These are phyloP conservation scores for Cadophora gregata DNA, from an alignment of 2,329 filamentous ascomycete species.

Conservation along the genomic window DNA sequence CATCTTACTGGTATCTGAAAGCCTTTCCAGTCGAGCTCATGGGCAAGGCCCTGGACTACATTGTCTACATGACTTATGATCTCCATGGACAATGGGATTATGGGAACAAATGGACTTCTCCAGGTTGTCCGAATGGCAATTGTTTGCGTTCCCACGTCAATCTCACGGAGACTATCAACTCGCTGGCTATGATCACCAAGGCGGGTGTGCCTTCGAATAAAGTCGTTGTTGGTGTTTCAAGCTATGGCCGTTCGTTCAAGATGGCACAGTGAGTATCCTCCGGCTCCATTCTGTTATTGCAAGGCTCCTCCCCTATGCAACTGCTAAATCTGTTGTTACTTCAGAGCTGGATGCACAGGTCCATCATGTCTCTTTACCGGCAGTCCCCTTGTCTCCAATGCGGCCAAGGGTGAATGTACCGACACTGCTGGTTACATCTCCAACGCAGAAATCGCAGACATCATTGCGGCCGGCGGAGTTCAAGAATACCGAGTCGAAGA, in stretches of 20 bases:
- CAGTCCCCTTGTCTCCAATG: conserved; percentile 28
- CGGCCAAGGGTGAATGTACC: conserved; percentile 44
- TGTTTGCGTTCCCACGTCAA: conserved; percentile 48
- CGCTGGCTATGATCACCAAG: conserved; percentile 49
- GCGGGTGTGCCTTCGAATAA: conserved; percentile 42
- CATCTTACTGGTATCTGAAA: conserved; percentile 45
- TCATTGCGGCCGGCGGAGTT: neutral
- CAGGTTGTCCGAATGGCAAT: conserved; percentile 43
- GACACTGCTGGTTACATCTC: conserved; percentile 45
- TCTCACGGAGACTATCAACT: conserved; percentile 45
- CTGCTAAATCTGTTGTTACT: neutral
- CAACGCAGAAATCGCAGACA: neutral
- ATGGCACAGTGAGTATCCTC: conserved; percentile 38
- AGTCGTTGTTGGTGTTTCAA: conserved; percentile 44
- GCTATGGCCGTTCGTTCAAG: conserved; percentile 46
- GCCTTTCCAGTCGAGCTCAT: conserved; percentile 33
- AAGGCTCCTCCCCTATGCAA: too few relatives aligned
- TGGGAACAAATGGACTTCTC: conserved; percentile 40
- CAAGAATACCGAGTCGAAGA: neutral
- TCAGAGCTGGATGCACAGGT: conserved; percentile 35
- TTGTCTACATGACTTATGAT: conserved; percentile 41
- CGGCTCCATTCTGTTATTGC: too few relatives aligned
- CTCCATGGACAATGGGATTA: conserved; percentile 51
- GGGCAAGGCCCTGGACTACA: conserved; percentile 32
- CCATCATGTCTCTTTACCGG: conserved; percentile 36